Evolutionary conservation across 768 basidiomycete genomes (phyloP), one percentile per base, ranked within the genome.

Genomic region (Leccinellum luteum): DNA sequence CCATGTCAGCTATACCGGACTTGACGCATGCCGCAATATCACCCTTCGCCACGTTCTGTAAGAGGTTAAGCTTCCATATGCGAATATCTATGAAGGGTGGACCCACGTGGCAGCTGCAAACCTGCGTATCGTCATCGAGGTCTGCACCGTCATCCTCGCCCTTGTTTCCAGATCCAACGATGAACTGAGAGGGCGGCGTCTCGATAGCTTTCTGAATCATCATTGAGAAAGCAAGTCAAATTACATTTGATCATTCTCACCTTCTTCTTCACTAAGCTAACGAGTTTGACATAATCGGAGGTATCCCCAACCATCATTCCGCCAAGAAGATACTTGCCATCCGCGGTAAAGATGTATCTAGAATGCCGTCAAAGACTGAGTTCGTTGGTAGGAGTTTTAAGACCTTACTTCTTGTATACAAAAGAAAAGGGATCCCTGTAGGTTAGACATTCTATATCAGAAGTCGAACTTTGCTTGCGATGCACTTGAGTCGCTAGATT

Each of bases 281-380:
- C 78, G 14, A 90, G 76, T 69, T 89, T 88, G 56, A 84, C 79
- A 64, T 84, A 89, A 65, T 87, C 85, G 35, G 75, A 77, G 10
- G 82, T 82, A 64, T 88, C 86, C 3, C 88, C 89, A n/a, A 91
- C 81, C 86, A 90, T 87, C 81, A 89, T 87, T 4, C 89, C 89
- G 13, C 89, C 89, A 4, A 91, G 72, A 13, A 91, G 75, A 61
- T 86, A 79, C 69, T 85, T 84, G 12, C 88, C 89, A 64, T 90
- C 86, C 8, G 78, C 78, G 12, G 80, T 85, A 67, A 90, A 90
- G 44, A 90, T 81, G 60, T 87, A 89, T 65, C 77, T 78, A 34
- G 51, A 8, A 13, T 41, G 17, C n/a, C 38, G 35, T 35, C 35
- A 35, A 41, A n/a, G 54, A 7, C 25, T 43, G 32, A 60, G n/a